These are phyloP conservation scores for Nicotiana paniculata DNA, from an alignment of 257 asterid genomes.

Conservation along the genomic window DNA sequence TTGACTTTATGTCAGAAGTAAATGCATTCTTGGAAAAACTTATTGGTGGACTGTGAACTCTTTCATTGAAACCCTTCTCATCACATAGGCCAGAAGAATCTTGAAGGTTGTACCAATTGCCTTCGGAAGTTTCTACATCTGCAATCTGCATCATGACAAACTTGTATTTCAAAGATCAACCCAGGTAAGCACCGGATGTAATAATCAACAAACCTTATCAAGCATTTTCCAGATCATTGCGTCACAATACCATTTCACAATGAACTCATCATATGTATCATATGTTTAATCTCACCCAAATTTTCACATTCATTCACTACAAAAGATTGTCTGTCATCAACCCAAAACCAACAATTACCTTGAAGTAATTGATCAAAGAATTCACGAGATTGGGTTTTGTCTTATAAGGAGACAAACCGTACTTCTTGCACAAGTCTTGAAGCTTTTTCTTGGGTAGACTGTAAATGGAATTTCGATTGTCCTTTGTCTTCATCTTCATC, in stretches of 20 bases:
- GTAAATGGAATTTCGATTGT: background rate
- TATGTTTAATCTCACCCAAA: background rate
- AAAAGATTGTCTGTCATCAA: slow-evolving; percentile 1
- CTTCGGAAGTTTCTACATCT: slow-evolving; percentile 1
- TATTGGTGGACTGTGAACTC: background rate
- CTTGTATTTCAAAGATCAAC: background rate
- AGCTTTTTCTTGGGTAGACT: slow-evolving; percentile 12
- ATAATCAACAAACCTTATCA: background rate
- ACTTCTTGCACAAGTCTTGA: slow-evolving; percentile 16
- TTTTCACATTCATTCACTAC: background rate
- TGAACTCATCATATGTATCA: background rate
- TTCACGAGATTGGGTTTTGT: slow-evolving; percentile 12
- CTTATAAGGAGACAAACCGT: slow-evolving; percentile 16
- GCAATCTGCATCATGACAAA: slow-evolving; percentile 5
- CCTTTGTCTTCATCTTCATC: slow-evolving; percentile 10
- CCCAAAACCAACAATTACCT: slow-evolving; percentile 9
- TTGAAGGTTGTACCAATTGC: background rate
- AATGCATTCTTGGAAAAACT: slow-evolving; percentile 1
- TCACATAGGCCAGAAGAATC: background rate
- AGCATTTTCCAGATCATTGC: background rate
- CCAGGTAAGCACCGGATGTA: background rate
- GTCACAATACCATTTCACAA: background rate
- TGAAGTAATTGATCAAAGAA: slow-evolving; percentile 14
- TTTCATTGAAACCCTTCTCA: background rate
- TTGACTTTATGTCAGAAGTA: slow-evolving; percentile 6